phyloP scores from a whole-genome alignment of 1,284 basidiomycete species.

The Ceraceosorus guamensis region DNA sequence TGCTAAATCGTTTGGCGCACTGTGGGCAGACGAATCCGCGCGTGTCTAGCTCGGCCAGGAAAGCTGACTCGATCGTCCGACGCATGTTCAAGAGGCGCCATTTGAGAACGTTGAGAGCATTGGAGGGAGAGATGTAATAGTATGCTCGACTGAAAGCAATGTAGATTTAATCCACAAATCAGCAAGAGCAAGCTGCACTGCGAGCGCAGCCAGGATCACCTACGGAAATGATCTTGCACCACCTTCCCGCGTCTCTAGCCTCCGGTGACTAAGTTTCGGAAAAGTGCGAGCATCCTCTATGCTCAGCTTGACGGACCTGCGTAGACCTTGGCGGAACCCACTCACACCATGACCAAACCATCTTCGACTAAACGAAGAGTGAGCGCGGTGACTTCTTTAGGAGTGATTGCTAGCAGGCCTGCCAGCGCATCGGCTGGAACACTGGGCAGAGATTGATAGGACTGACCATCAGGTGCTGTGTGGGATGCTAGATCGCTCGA shows the following conservation, averaged over 20 bases:
- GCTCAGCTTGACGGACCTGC: too few species aligned
- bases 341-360: constrained; percentile 53
- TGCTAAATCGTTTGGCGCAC: constrained; percentile 75
- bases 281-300: too few species aligned
- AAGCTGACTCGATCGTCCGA: constrained; percentile 70
- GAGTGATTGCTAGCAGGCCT: constrained; percentile 72
- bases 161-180: background rate
- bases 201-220: background rate
- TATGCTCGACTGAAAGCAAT: constrained; percentile 53
- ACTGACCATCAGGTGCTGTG: too few species aligned
- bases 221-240: too few species aligned
- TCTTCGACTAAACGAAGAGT: constrained; percentile 79
- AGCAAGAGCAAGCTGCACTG: background rate
- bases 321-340: background rate
- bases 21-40: constrained; percentile 91
- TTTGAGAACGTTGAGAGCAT: constrained; percentile 93
- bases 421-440: constrained; percentile 85
- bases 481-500: too few species aligned
- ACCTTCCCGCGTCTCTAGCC: too few species aligned
- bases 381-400: constrained; percentile 89
- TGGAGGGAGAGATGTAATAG: constrained; percentile 92
- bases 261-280: too few species aligned
- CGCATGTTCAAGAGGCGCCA: constrained; percentile 95
- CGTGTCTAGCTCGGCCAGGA: constrained; percentile 61
- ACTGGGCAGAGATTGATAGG: background rate